Evolutionary conservation across 2,329 filamentous ascomycete genomes (phyloP).

Genomic region (Zymoseptoria pseudotritici): DNA sequence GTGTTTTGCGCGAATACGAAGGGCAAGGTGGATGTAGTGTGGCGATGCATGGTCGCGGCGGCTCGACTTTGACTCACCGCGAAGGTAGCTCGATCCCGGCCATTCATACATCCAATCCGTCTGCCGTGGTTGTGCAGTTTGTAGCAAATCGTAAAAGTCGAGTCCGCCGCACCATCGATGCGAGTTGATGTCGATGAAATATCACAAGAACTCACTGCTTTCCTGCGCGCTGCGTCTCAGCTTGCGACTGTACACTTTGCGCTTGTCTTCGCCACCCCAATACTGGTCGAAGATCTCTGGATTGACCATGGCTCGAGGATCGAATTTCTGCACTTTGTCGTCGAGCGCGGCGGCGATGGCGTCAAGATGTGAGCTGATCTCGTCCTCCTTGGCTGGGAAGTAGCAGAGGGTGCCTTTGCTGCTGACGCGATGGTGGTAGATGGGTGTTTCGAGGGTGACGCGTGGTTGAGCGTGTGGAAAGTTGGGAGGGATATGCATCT

Average conservation of each 20-base stretch:
- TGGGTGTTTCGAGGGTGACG: conserved; percentile 67
- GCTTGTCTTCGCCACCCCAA: conserved; percentile 73
- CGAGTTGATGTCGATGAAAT: neutral
- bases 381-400: conserved; percentile 61
- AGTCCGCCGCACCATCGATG: neutral
- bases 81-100: neutral
- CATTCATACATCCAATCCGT: neutral
- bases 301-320: conserved; percentile 80
- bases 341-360: conserved; percentile 76
- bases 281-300: conserved; percentile 78
- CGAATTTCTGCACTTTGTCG: conserved; percentile 79
- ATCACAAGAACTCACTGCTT: conserved; percentile 35
- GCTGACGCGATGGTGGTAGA: conserved; percentile 86
- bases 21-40: neutral
- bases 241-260: conserved; percentile 75
- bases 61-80: neutral
- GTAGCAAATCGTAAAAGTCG: neutral
- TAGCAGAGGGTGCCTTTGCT: conserved; percentile 76
- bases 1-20: neutral
- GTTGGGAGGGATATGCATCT: conserved; percentile 68
- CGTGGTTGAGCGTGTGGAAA: conserved; percentile 88
- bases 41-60: neutral
- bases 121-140: neutral
- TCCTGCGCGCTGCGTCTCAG: conserved; percentile 68
- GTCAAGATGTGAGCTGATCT: conserved; percentile 75